Evolutionary conservation across 2,329 filamentous ascomycete species (phyloP).

Genomic region (Aureobasidium musti): DNA sequence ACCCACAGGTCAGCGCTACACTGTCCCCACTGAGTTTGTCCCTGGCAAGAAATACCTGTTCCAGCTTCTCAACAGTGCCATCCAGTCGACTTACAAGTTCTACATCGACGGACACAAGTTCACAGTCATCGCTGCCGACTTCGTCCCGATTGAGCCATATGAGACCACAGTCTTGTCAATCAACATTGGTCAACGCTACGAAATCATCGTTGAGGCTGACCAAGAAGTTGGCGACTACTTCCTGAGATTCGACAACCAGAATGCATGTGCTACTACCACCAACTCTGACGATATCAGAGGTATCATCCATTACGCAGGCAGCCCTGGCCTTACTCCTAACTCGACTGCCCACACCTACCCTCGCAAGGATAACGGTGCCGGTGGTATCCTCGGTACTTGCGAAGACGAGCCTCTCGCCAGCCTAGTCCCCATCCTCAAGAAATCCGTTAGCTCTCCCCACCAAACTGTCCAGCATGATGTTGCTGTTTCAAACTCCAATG

Average conservation of each 20-base stretch:
- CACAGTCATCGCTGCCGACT: conserved; percentile 45
- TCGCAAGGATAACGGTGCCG: conserved; percentile 32
- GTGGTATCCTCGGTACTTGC: conserved; percentile 33
- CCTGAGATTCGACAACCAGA: conserved; percentile 44
- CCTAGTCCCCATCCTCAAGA: conserved; percentile 38
- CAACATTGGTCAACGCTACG: conserved; percentile 43
- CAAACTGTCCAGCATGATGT: conserved; percentile 40
- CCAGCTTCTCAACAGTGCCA: conserved; percentile 41
- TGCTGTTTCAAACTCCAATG: conserved; percentile 39
- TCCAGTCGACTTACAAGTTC: conserved; percentile 48
- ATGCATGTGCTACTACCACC: conserved; percentile 44
- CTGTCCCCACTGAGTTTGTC: conserved; percentile 34
- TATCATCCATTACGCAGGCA: conserved; percentile 43
- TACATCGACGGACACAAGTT: conserved; percentile 47
- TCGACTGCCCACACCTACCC: conserved; percentile 41
- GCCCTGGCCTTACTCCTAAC: conserved; percentile 35
- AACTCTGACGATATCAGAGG: conserved; percentile 39
- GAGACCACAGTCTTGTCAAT: conserved; percentile 43
- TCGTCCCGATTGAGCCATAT: conserved; percentile 44
- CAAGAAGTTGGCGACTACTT: conserved; percentile 38
- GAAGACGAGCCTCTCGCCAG: conserved; percentile 41
- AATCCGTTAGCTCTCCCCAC: conserved; percentile 33
- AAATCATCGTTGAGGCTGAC: conserved; percentile 39
- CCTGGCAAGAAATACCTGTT: conserved; percentile 39
- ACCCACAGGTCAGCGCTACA: conserved; percentile 38